Evolutionary conservation across 768 basidiomycete species (phyloP).

Genomic region (Lanmaoa rubissima): DNA sequence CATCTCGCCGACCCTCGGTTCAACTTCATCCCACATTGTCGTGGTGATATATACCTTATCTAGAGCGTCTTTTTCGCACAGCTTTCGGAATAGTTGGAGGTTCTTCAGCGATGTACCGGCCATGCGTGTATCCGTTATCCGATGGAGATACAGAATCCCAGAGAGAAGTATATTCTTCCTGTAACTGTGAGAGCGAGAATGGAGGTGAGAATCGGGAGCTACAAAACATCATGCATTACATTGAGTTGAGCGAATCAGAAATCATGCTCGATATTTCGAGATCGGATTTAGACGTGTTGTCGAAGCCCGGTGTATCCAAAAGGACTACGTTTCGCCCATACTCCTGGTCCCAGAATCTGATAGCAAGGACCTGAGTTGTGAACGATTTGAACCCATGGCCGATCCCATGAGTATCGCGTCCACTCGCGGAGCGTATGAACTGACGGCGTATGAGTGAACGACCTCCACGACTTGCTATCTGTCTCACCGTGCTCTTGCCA

Average conservation of each 20-base stretch:
- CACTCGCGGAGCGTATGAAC: constrained; percentile 11
- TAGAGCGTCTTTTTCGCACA: constrained; percentile 31
- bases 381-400: constrained; percentile 8
- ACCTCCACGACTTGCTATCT: no score
- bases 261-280: background rate
- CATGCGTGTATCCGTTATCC: constrained; percentile 40
- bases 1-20: constrained; percentile 14
- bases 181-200: constrained; percentile 2
- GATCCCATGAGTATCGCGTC: background rate
- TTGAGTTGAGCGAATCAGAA: background rate
- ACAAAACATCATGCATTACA: background rate
- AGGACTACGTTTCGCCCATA: constrained; percentile 9
- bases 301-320: constrained; percentile 25
- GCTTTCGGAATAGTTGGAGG: constrained; percentile 31
- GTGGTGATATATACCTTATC: constrained; percentile 35
- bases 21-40: constrained; percentile 40
- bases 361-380: constrained; percentile 5
- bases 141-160: constrained; percentile 40
- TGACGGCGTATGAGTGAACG: background rate
- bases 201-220: background rate
- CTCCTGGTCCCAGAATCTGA: constrained; percentile 1
- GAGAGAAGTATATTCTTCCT: constrained; percentile 19
- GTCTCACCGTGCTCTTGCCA: constrained; percentile 7
- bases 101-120: constrained; percentile 33
- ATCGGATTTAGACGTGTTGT: constrained; percentile 17